A percentile compares a stretch with the other conserved stretches of the same genome.
Evolutionary conservation across 2,329 filamentous ascomycete species (phyloP).

Genomic region (Hymenotorrendiella dingleyae): DNA sequence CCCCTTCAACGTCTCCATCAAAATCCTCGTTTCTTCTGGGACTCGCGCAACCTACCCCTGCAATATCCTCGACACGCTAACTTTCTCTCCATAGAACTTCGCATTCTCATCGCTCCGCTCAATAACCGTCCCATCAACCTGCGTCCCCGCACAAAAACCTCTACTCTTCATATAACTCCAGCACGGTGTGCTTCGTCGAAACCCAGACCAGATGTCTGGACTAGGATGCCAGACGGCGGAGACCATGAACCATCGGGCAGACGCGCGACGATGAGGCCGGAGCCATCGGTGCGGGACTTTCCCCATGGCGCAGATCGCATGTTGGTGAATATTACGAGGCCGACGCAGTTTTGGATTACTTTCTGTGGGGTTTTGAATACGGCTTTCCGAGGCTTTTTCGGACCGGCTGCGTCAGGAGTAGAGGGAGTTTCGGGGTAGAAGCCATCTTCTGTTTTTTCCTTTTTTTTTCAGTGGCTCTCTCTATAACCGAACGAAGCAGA

Average conservation of each 20-base stretch:
- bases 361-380: slow-evolving; percentile 77
- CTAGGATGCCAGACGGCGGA: slow-evolving; percentile 80
- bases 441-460: slow-evolving; percentile 49
- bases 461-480: too few relatives aligned
- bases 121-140: slow-evolving; percentile 78
- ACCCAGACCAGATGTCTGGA: slow-evolving; percentile 82
- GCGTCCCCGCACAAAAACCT: slow-evolving; percentile 79
- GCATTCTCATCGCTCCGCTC: slow-evolving; percentile 81
- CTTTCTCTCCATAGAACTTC: slow-evolving; percentile 66
- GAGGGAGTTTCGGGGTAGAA: slow-evolving; percentile 50
- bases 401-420: slow-evolving; percentile 22
- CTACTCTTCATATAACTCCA: slow-evolving; percentile 85
- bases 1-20: slow-evolving; percentile 64
- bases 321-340: slow-evolving; percentile 86
- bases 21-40: slow-evolving; percentile 33
- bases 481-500: too few relatives aligned
- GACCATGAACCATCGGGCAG: slow-evolving; percentile 81
- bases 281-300: slow-evolving; percentile 82
- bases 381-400: slow-evolving; percentile 52
- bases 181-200: slow-evolving; percentile 66
- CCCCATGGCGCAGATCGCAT: slow-evolving; percentile 91
- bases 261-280: slow-evolving; percentile 70
- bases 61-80: slow-evolving; percentile 55
- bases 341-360: slow-evolving; percentile 82
- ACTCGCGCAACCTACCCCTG: slow-evolving; percentile 15